Base-by-base conservation (phyloP, 2,329 filamentous ascomycete species). In the Venturiaceae sp. region DNA sequence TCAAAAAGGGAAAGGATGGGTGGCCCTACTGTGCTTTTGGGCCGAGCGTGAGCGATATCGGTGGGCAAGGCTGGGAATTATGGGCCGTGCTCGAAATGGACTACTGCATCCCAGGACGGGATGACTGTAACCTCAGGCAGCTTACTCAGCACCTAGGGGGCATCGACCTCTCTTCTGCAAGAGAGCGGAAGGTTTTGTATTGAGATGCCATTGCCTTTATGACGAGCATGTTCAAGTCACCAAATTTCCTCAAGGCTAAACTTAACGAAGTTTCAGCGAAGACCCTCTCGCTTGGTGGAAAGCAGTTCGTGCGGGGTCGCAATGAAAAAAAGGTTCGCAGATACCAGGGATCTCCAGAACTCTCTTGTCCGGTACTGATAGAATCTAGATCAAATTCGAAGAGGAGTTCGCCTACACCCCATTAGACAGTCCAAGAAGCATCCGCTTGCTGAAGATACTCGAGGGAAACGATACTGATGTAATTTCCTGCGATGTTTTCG, bases 261-360 rank as follows among this genome's bases (percentile, higher is more conserved):
- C 55, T 59, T n/a, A 47, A 50, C 36, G 41, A 55, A 26, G 37
- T 59, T 13, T 59, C 57, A 11, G 57, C 57, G n/a, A 59, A 59
- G 57, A 52, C 57, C 14, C 32, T 59, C 23, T 55, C 57, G 36
- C 21, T 55, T 28, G 47, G 47, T n/a, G 57, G 39, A 55, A 59
- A 44, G 21, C 28, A 55, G 9, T 59, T 44, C 33, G 23, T 54
- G 9, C 28, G 57, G 19, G 52, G 26, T 34, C 57, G 57, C 14
- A 59, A 59, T 54, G 57, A 59, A 34, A 39, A 47, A 21, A 55
- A 54, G 47, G 57, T 55, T n/a, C 13, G 33, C 9, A 41, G 23
- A 23, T 16, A 55, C n/a, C n/a, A 32, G 2, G 36, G 28, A 46
- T 57, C 34, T 33, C 44, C 11, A 11, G 23, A 14, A 50, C 11